phyloP scores from a whole-genome alignment of 1,284 basidiomycete species.

The Porogramme epimiltina region DNA sequence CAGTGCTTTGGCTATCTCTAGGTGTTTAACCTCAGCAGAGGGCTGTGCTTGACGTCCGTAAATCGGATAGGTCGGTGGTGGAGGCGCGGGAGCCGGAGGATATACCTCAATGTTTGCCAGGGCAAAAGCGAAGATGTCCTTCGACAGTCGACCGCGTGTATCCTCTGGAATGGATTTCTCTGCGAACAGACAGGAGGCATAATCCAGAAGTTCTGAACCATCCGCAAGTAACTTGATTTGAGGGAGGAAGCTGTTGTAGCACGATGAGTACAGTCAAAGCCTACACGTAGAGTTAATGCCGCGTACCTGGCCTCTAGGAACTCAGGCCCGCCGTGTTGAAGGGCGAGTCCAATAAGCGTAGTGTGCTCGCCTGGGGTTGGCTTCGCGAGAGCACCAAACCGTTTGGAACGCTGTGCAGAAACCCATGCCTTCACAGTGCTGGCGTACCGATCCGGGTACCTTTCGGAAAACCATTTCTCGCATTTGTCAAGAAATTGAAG shows the following conservation, averaged over 20 bases:
- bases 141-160: not conserved
- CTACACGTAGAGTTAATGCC: not conserved
- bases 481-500: conserved; percentile 1
- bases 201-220: not conserved
- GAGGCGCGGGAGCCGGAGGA: not conserved
- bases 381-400: not conserved
- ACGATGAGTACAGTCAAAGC: not conserved
- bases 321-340: not conserved
- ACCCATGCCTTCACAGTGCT: not conserved
- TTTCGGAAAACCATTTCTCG: not conserved
- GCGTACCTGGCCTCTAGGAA: conserved; percentile 1
- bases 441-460: not conserved
- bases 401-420: not conserved
- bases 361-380: not conserved
- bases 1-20: not conserved
- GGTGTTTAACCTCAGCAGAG: not conserved
- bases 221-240: conserved; percentile 1
- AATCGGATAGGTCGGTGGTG: not conserved
- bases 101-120: conserved; percentile 4
- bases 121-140: conserved; percentile 1
- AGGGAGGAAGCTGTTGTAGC: conserved; percentile 1
- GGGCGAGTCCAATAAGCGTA: not conserved
- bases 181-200: not conserved
- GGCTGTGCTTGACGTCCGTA: not conserved
- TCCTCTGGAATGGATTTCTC: not conserved